Evolutionary conservation across 306 rosid genomes (phyloP), one percentile per base, ranked within the genome.

Genomic region (Geum urbanum): DNA sequence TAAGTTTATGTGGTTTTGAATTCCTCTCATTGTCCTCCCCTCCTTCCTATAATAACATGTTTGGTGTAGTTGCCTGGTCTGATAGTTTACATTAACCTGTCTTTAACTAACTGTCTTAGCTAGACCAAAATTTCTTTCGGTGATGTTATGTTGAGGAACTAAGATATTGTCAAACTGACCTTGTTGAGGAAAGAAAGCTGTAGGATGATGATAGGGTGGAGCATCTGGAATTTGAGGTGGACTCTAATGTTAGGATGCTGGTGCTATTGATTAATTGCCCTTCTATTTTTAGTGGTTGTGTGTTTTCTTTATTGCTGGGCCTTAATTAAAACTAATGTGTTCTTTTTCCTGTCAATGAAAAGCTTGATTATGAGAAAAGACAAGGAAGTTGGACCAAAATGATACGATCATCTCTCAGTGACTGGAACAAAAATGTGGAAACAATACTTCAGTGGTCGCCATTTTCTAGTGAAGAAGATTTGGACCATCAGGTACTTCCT

Each of bases 361-460:
- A 94, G 99, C 84, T 94, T 84, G 99, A 94, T 83, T 94, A 88
- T 65, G 90, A 85, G 82, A 82, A 81, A 67, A 72, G 45, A 45
- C 92, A 82, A 55, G 86, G 66, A 27, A 79, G 77, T 37, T 91
- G 95, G 95, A 74, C 73, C 49, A 89, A 72, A 83, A 82, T 91
- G 64, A 22, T 76, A 60, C 85, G 99, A 20, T 80, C 95, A 72
- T 85, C 95, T 59, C 50, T 19, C 41, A 81, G 66, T 13, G 96
- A 88, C 74, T 89, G 99, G 97, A 70, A 80, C 59, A 94, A 66
- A 74, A 91, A 88, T 82, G 75, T 80, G 45, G 95, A 89, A 52
- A 89, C 95, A 55, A 72, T 95, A 49, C 78, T 91, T 71, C 85
- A 85, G 35, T 94, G 99, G 99, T 89, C 99, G 52, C 99, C 99